Conservation (phyloP, 768 basidiomycete species). For the Lentinula detonsa region DNA sequence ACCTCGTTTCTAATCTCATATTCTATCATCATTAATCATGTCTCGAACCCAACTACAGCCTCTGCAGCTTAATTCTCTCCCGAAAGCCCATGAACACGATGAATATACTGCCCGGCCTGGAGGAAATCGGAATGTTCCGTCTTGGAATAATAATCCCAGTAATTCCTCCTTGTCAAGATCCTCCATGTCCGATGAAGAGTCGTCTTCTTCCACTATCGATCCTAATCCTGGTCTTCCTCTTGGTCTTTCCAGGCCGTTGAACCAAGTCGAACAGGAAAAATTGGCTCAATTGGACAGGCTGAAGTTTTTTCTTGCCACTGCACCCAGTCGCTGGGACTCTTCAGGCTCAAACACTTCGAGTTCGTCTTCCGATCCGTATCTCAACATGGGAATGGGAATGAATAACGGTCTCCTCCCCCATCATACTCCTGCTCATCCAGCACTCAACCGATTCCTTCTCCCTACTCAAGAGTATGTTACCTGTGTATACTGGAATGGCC, state of each 20-base stretch:
- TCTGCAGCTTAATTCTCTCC: constrained; percentile 1
- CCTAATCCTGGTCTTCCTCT: constrained; percentile 27
- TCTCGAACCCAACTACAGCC: constrained; percentile 4
- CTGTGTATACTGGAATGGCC: constrained; percentile 88
- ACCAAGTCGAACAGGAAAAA: constrained; percentile 58
- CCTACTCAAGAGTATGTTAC: constrained; percentile 86
- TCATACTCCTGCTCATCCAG: constrained; percentile 58
- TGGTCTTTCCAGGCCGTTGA: constrained; percentile 54
- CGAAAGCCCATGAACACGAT: constrained; percentile 1
- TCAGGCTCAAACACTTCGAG: constrained; percentile 20
- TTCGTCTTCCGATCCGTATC: constrained; percentile 10
- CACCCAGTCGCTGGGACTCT: constrained; percentile 66
- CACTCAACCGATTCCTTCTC: constrained; percentile 80
- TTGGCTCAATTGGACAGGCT: constrained; percentile 75
- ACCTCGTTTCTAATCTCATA: not conserved
- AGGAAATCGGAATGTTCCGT: not conserved
- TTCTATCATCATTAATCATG: constrained; percentile 2
- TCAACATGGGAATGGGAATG: constrained; percentile 7
- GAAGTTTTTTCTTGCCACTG: constrained; percentile 86
- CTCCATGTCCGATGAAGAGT: not conserved
- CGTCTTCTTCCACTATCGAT: constrained; percentile 17
- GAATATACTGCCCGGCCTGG: constrained; percentile 6
- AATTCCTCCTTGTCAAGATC: not conserved
- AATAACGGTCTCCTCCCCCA: constrained; percentile 14
- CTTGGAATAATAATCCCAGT: not conserved